Base-by-base conservation (phyloP, 305 asterid species). In the Withania somnifera region DNA sequence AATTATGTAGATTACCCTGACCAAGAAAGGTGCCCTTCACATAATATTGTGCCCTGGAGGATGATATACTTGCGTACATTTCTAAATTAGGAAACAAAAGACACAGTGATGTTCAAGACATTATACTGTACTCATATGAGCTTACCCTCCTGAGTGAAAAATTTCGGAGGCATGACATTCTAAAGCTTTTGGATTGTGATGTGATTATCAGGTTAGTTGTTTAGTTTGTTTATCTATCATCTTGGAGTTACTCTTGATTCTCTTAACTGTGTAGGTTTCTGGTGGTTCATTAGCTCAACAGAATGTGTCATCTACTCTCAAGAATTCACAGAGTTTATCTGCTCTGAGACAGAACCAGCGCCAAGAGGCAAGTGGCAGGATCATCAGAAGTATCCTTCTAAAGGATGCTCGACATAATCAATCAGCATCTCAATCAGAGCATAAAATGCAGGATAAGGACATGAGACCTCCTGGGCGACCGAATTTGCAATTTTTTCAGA, bases 341-440 rank as follows among this genome's bases (percentile, higher is more conserved):
- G 60, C 82, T 77, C 54, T 63, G 8, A 90, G 77, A 84, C 94
- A 86, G 88, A 91, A 90, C 87, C 95, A 89, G 87, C 90, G 79
- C 57, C 93, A 91, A 20, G 97, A 91, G 88, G 79, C 92, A 83
- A 81, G 92, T 89, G 98, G 97, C 83, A 88, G 92, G 92, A 89
- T 91, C 64, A 89, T 94, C 82, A 88, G 90, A 85, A 91, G 91
- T 88, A 90, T 92, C 83, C 94, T 92, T 82, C 91, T 89, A n/a
- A 89, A 85, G 88, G 95, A 94, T 86, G 85, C 82, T 81, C 90
- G 86, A 38, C 93, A 87, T 81, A 88, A 84, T 84, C 93, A 89
- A 80, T 83, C 86, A 60, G 56, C 89, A 61, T 81, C 87, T 81
- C 91, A 87, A 80, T 80, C 93, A 81, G 98, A 88, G 67, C 80